phyloP scores from a whole-genome alignment of 306 rosid species.

The Acacia crassicarpa region DNA sequence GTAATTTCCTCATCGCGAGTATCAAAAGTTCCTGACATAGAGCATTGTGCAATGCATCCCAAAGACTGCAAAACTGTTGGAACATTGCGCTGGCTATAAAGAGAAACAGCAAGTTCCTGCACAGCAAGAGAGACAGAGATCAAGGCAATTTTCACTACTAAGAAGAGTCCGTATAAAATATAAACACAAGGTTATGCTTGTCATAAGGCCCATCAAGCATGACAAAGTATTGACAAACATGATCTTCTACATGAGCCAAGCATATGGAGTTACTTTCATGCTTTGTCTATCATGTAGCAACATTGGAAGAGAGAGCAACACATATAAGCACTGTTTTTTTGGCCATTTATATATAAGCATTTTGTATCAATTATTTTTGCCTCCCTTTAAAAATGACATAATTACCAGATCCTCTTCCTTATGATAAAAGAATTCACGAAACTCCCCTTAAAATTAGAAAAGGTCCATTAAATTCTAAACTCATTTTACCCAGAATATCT shows the following conservation, averaged over 20 bases:
- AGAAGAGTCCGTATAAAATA: not conserved
- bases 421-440: not conserved
- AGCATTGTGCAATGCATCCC: conserved; percentile 78
- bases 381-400: not conserved
- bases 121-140: conserved; percentile 13
- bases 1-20: conserved; percentile 63
- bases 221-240: not conserved
- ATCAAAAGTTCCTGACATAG: conserved; percentile 59
- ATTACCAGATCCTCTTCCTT: not conserved
- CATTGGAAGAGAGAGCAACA: not conserved
- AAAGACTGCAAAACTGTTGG: conserved; percentile 89
- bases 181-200: not conserved
- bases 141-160: conserved; percentile 1
- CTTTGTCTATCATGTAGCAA: not conserved
- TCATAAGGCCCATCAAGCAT: not conserved
- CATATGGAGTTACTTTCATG: not conserved
- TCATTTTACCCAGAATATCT: not conserved
- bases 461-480: not conserved
- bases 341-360: not conserved
- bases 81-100: conserved; percentile 54
- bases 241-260: not conserved
- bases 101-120: conserved; percentile 66
- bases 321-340: not conserved
- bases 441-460: not conserved
- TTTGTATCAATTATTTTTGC: not conserved